Base-by-base conservation (phyloP, 306 rosid genomes). In the Cyclanthera cordifolia region DNA sequence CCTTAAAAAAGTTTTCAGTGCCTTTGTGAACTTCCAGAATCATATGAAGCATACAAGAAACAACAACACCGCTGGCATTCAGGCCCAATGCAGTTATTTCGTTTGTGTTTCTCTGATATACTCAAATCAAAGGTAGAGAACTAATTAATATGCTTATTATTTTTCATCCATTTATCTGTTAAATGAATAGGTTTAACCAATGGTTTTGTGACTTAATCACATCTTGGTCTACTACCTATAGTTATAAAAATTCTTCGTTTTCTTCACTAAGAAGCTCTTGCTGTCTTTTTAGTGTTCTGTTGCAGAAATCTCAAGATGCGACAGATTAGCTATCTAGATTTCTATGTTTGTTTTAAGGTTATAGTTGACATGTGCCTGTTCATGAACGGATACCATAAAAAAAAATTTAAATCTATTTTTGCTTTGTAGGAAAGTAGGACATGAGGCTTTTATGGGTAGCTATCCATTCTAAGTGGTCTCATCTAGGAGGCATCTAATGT, bases 61-160 rank as follows among this genome's bases (percentile, higher is more conserved):
- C 99, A 93, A 82, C 99, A 93, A 67, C 94, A 93, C 72, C 96
- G 95, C 53, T 93, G 99, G 99, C 99, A 93, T 93, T 93, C 99
- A 4, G 99, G 99, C 71, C 99, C 99, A 47, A 93, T 93, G 99
- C 99, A 93, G 74, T 76, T 90, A 83, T 90, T 93, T 71, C 96
- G 96, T 21, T 51, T 89, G 83, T 89, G 95, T 70, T 93, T 93
- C 70, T 32, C 81, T 48, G 99, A 93, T 70, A n/a, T 93, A 73
- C 85, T 93, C 74, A 92, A 89, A 19, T 80, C 99, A 8, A 93
- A 87, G 99, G 99, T 93, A 90, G 63, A 64, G 19, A 67, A 59
- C 77, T 58, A 9, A 39, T 58, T 34, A 34, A 5, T 7, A 34
- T 34, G 8, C 41, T 34, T 34, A 34, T 34, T 34, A 53, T 53